Evolutionary conservation across 805 yeast species (phyloP), one percentile per base, ranked within the genome.

Genomic region (Ogataea haglerorum): DNA sequence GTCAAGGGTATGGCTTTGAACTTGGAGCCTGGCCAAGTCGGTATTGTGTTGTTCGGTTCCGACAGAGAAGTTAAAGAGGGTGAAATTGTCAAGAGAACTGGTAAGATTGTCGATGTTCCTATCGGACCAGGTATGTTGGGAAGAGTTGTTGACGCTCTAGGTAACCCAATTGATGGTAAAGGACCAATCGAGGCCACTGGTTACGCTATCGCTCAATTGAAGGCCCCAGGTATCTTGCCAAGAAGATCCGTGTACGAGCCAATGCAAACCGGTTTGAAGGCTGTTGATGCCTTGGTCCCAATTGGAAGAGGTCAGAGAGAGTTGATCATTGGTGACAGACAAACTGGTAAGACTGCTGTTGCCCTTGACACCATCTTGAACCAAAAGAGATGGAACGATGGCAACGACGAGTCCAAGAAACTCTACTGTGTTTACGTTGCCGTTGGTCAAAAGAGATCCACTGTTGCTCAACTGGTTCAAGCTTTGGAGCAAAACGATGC

Each of bases 251-350:
- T 93, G 58, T 82, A 70, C 78, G 99, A 93, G 82, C 99, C 99
- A 70, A 93, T 93, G 85, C 99, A 93, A 80, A 91, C 99, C 64
- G 99, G 99, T 84, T 84, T 93, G 68, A 93, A 93, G 80, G 83
- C 97, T 52, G 96, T 93, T 61, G 99, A 93, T 70, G 91, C 99
- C 68, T 83, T 93, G 65, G 99, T 93, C 73, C 99, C 99, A 73
- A 74, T 93, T 63, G 99, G 99, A 70, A 93, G 99, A 85, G 99
- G 99, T 73, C 99, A 93, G 79, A 93, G 99, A 87, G 99, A 93
- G 81, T 79, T 93, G 85, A 91, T 91, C 66, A 91, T 91, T 69
- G 99, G 99, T 84, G 99, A 91, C 75, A 91, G 99, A 82, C 99
- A 93, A 80, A 93, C 99, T 65, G 99, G 99, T 85, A 93, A 93